A percentile compares a stretch with the other conserved stretches of the same genome.
phyloP scores from a whole-genome alignment of 129 eudicot genomes.

The Tagetes patula region DNA sequence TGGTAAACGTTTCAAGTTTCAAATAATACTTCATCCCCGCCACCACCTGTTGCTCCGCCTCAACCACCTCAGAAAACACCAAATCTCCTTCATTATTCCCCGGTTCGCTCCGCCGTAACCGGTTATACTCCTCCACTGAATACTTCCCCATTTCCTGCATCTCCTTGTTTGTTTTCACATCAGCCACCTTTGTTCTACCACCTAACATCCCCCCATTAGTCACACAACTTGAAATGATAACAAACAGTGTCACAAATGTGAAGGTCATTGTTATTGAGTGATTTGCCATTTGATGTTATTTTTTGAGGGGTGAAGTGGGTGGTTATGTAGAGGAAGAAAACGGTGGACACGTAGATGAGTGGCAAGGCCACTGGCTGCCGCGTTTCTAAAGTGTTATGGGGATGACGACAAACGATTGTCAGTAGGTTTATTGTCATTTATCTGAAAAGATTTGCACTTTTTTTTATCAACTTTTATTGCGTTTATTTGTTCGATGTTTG shows the following conservation, averaged over 20 bases:
- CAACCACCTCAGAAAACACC: constrained; percentile 50
- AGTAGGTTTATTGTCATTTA: constrained; percentile 7
- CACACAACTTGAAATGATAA: not conserved
- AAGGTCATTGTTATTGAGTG: constrained; percentile 4
- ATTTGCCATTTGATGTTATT: not conserved
- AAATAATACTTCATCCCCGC: constrained; percentile 67
- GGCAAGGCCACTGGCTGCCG: constrained; percentile 31
- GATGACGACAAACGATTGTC: constrained; percentile 20
- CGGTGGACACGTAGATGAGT: constrained; percentile 30
- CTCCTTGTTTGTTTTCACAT: constrained; percentile 51
- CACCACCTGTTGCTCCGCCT: constrained; percentile 74
- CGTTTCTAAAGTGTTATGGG: constrained; percentile 8
- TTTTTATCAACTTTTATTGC: not conserved
- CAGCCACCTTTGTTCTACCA: constrained; percentile 39
- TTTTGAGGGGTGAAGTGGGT: constrained; percentile 2
- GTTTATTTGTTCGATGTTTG: constrained; percentile 8
- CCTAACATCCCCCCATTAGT: constrained; percentile 26
- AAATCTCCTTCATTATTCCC: constrained; percentile 16
- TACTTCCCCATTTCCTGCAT: constrained; percentile 56
- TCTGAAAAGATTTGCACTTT: not conserved
- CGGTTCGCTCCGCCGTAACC: not conserved
- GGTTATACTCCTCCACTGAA: constrained; percentile 57
- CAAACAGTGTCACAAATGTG: not conserved
- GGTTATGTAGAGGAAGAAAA: constrained; percentile 18
- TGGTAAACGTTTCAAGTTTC: constrained; percentile 39